A percentile compares a stretch with the other conserved stretches of the same genome.
Conservation (phyloP, 108 stramenopile genomes). For the Epipyxis sp. region DNA sequence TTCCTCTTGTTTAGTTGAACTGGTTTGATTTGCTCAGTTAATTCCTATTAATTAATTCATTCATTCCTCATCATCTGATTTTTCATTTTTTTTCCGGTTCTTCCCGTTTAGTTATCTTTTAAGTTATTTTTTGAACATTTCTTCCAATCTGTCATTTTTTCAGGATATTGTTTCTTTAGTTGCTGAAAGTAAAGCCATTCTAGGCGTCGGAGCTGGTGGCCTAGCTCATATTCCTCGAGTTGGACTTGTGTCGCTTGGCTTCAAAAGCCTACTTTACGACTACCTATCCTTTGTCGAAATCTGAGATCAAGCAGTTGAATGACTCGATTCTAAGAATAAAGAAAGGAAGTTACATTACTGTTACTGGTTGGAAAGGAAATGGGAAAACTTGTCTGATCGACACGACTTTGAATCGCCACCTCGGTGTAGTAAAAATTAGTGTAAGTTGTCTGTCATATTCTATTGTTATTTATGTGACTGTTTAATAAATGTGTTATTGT, state of each 20-base stretch:
- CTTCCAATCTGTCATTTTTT: too few species aligned
- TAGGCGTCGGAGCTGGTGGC: conserved; percentile 21
- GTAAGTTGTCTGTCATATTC: conserved; percentile 13
- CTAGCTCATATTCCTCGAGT: conserved; percentile 20
- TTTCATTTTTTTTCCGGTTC: too few species aligned
- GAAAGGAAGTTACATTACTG: neutral
- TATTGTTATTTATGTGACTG: conserved; percentile 2
- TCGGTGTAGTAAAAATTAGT: conserved; percentile 6
- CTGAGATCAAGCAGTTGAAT: conserved; percentile 21
- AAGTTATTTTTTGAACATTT: too few species aligned
- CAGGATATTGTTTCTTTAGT: conserved; percentile 23
- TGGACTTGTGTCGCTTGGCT: conserved; percentile 25
- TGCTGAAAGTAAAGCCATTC: conserved; percentile 30
- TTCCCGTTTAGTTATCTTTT: too few species aligned
- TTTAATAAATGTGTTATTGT: conserved; percentile 2
- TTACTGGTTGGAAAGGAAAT: conserved; percentile 9
- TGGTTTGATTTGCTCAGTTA: too few species aligned
- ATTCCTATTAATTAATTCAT: too few species aligned
- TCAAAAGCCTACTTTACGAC: conserved; percentile 24
- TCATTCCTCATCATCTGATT: too few species aligned
- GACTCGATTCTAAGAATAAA: conserved; percentile 3
- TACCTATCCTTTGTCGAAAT: conserved; percentile 19
- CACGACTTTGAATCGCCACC: conserved; percentile 12
- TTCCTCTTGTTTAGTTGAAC: too few species aligned
- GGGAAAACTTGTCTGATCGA: conserved; percentile 5